Base-by-base conservation (phyloP, 176 grass and related monocot genomes). In the Eleusine coracana region DNA sequence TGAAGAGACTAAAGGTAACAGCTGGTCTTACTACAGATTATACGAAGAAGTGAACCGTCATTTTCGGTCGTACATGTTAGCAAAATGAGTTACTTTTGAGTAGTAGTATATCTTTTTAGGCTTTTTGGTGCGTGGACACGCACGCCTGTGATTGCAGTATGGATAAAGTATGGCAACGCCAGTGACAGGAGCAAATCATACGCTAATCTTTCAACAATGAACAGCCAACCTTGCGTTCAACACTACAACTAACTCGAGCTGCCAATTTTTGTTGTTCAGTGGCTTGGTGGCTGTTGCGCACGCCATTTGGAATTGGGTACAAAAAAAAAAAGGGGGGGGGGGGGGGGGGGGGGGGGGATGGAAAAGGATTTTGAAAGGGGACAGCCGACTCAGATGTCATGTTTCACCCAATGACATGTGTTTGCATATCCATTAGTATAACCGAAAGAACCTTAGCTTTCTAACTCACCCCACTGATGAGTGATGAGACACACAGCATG, bases 401-500 rank as follows among this genome's bases (percentile, higher is more conserved):
- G 88, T 42, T 73, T 59, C 76, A 28, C 49, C 54, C 31, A 61
- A 16, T 82, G 88, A 78, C 75, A 51, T 20, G 52, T 66, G 64
- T 10, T 72, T 81, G 37, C 67, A 82, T 60, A 7, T 4, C 52
- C 14, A 60, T 71, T 82, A 71, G 50, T 71, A 44, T 88, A 79
- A 69, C 40, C 45, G 40, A 89, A 89, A 73, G 78, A 82, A 73
- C 13, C 3, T 7, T 9, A 39, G 40, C 88, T 89, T 89, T 89
- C 78, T 86, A 89, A 82, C 78, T 86, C 88, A 82, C 73, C 78
- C 88, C 83, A 86, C 83, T 82, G 66, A 77, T 6, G 49, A 52
- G 14, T 13, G 49, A 54, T 54, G 46, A 72, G 65, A 6, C 72
- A 82, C 58, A 72, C 56, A 59, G 51, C 79, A 85, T 64, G 80